Base-by-base conservation (phyloP, 306 rosid species). In the Cajanus cajan region DNA sequence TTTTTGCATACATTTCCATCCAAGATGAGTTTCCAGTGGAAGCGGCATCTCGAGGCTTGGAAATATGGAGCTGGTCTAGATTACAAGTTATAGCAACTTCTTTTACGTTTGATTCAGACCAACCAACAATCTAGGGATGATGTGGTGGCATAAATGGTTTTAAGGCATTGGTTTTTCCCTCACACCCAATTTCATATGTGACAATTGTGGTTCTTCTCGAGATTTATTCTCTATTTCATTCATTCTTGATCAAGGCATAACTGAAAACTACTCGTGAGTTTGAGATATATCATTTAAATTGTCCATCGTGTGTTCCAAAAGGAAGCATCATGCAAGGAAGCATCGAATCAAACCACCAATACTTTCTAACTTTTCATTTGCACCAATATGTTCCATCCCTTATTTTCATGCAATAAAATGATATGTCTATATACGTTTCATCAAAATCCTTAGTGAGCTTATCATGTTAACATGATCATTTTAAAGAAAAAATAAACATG, bases 31-130 rank as follows among this genome's bases (percentile, higher is more conserved):
- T 95, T 88, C 71, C 85, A 77, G 83, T 92, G 92, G 98, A 91
- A 82, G 70, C 80, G 93, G 80, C 88, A 82, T 58, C 97, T 95
- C 0, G 97, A 95, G 83, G 89, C 98, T 67, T 95, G 98, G 98
- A 95, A 91, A 84, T 91, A 92, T 77, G 98, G 98, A 74, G 90
- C 98, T 79, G 98, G 98, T 74, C 89, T 95, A 79, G 98, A 92
- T 83, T 91, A 88, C 84, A 87, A 92, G 89, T 88, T 83, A 55
- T 91, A 86, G 86, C 34, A 41, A 61, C 58, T 7, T 28, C 72
- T 66, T 37, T 28, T 57, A 24, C 39, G 24, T 52, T 48, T 74
- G 44, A 71, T 50, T 24, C 13, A 73, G 48, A 48, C 4, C 47
- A 77, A 9, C 10, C 55, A 11, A 65, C 65, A 18, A 57, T 22